phyloP scores from a whole-genome alignment of 1,139 yeast genomes.

The Casaregolazyma suthepensis region DNA sequence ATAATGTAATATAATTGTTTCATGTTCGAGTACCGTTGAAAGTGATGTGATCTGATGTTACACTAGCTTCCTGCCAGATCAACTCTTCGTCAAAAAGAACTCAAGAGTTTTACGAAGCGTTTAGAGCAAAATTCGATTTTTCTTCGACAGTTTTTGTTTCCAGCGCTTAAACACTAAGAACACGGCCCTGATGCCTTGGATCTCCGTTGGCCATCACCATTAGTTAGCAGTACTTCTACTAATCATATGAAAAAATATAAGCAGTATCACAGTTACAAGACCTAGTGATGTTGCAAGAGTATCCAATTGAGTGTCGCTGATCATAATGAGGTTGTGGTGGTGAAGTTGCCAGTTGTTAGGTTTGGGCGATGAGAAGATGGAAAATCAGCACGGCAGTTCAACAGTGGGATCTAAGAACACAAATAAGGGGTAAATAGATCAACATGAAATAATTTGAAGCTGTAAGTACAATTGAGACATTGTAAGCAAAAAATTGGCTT shows the following conservation, averaged over 20 bases:
- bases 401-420: too few relatives aligned
- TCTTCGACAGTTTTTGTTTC: background rate
- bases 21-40: background rate
- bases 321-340: constrained; percentile 43
- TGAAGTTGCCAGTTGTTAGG: background rate
- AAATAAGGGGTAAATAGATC: too few relatives aligned
- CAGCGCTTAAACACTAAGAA: background rate
- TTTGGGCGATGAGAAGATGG: background rate
- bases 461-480: too few relatives aligned
- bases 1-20: background rate
- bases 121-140: too few relatives aligned
- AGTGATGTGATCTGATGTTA: background rate
- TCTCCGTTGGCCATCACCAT: too few relatives aligned
- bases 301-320: constrained; percentile 73
- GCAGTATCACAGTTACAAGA: constrained; percentile 60
- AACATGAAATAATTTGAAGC: too few relatives aligned
- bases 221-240: constrained; percentile 17
- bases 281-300: constrained; percentile 73
- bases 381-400: background rate
- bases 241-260: constrained; percentile 60
- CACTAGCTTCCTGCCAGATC: too few relatives aligned
- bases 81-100: too few relatives aligned
- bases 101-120: too few relatives aligned
- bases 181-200: background rate
- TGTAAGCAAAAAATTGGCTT: too few relatives aligned